Percentiles rank a stretch among this genome's conserved stretches.
Conservation (phyloP, 2,329 filamentous ascomycete genomes). For the Ophiostoma angusticollis region DNA sequence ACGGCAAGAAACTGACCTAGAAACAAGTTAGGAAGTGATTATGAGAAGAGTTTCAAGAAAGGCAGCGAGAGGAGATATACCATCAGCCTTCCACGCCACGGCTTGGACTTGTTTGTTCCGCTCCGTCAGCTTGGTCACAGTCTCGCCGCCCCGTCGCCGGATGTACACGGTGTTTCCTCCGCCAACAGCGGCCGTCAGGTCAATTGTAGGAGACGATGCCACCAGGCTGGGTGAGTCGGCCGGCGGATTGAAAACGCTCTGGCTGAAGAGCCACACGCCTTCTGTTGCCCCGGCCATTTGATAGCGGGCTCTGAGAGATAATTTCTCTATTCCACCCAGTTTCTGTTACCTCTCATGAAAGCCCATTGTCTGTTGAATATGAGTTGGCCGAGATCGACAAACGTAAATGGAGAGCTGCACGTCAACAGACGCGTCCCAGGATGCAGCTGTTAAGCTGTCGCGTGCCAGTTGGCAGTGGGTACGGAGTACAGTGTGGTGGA, state of each 20-base stretch:
- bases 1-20: conserved; percentile 65
- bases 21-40: conserved; percentile 5
- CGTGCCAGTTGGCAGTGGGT: no score
- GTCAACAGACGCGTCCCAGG: no score
- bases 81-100: conserved; percentile 55
- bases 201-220: conserved; percentile 71
- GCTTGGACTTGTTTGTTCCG: conserved; percentile 31
- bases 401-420: no score
- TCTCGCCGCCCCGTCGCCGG: conserved; percentile 65
- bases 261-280: conserved; percentile 34
- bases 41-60: conserved; percentile 13
- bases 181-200: conserved; percentile 65
- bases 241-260: conserved; percentile 41
- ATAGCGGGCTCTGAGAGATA: no score
- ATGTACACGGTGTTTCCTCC: conserved; percentile 53
- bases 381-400: no score
- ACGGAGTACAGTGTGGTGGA: no score
- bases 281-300: conserved; percentile 2
- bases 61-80: conserved; percentile 27
- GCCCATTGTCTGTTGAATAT: no score
- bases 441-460: no score
- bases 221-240: conserved; percentile 46
- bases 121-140: conserved; percentile 36
- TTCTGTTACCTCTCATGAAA: no score
- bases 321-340: no score